These are phyloP conservation scores for Actinidia arguta DNA, from an alignment of 179 eudicot genomes.

Conservation along the genomic window DNA sequence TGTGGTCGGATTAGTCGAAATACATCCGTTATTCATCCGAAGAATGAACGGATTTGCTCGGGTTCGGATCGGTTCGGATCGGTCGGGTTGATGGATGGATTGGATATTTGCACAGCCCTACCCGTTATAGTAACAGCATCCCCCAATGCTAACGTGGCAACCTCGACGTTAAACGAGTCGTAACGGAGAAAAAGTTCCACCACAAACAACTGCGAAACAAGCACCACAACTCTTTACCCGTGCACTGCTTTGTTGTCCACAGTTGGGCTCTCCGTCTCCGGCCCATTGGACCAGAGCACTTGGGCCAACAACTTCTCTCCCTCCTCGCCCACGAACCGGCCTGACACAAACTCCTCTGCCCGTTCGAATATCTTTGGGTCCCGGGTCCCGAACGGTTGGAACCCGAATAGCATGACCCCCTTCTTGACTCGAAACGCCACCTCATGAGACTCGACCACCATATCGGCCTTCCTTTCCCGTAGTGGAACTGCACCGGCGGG, in stretches of 20 bases:
- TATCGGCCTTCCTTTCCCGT: slow-evolving; percentile 60
- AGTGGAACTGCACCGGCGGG: slow-evolving; percentile 83
- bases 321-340: slow-evolving; percentile 69
- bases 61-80: too few species aligned
- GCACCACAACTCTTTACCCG: slow-evolving; percentile 87
- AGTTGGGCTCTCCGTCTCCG: slow-evolving; percentile 64
- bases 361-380: slow-evolving; percentile 76
- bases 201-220: slow-evolving; percentile 68
- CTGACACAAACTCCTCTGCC: slow-evolving; percentile 79
- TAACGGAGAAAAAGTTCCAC: slow-evolving; percentile 79
- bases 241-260: slow-evolving; percentile 78
- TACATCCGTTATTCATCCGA: too few species aligned
- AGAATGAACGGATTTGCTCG: too few species aligned
- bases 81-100: too few species aligned
- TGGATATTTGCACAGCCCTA: too few species aligned
- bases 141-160: slow-evolving; percentile 64
- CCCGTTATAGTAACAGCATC: slow-evolving; percentile 52
- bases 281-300: slow-evolving; percentile 93
- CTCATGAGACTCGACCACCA: slow-evolving; percentile 78
- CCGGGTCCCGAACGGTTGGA: slow-evolving; percentile 79
- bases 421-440: slow-evolving; percentile 63
- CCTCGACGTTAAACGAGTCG: slow-evolving; percentile 84
- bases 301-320: slow-evolving; percentile 68
- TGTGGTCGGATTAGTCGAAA: too few species aligned
- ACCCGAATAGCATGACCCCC: slow-evolving; percentile 86